Evolutionary conservation across 2,329 filamentous ascomycete genomes (phyloP), one percentile per base, ranked within the genome.

Genomic region (Neofusicoccum kwambonambiense): DNA sequence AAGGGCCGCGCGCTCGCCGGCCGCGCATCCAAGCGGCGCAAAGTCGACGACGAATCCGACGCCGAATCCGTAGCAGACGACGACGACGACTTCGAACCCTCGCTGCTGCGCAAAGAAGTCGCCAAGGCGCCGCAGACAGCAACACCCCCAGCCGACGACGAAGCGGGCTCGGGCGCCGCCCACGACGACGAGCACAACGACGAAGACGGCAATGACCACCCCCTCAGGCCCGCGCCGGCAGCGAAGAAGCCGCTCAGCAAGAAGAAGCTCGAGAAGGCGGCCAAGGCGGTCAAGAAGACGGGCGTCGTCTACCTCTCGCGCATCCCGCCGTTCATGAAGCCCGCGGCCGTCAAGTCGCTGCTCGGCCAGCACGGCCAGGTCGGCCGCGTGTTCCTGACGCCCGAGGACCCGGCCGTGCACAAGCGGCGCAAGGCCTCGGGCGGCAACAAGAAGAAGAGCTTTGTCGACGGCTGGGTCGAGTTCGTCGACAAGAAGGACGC

Each of bases 251-350:
- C 69, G 17, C 51, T 66, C 69, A 35, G 65, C 68, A 57, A 70
- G 61, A 84, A 82, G 69, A 80, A 84, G 45, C 77, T 90, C 66
- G 82, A 84, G 47, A 87, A 89, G 74, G 88, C 90, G 79, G 86
- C 88, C 67, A 84, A 84, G 41, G 87, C 88, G 22, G 83, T 90
- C 66, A 87, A 86, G 70, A 90, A 88, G 74, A 92, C 90, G 0
- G 92, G 92, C 68, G 90, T 96, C 12, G 83, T 95, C 66, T 96
- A 95, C 79, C 83, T 96, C 67, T 94, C 91, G 4, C 88, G 92
- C 66, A 87, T 95, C 68, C 92, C 92, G 3, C 92, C 92, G 0
- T 96, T 93, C 77, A 95, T 96, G 91, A 93, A 93, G 72, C 91
- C 91, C 6, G 81, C 83, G 60, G 93, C 93, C 73, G 82, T 95